phyloP scores from a whole-genome alignment of 2,329 filamentous ascomycete genomes.

The Trichoderma hamatum region DNA sequence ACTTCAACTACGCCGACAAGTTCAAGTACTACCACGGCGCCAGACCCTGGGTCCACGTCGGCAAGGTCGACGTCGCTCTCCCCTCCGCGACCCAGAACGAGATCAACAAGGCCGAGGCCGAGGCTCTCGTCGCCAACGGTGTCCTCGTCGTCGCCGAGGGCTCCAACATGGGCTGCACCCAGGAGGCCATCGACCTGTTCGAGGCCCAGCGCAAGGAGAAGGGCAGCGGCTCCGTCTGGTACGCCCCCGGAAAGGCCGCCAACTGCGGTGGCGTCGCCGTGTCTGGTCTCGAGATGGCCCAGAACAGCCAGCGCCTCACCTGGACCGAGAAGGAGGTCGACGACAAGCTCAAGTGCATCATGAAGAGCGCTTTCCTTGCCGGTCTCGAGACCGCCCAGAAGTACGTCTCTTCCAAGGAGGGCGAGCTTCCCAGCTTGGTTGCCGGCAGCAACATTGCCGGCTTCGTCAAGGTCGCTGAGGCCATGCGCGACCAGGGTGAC shows the following conservation, averaged over 20 bases:
- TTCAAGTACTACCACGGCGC: constrained; percentile 88
- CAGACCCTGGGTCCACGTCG: constrained; percentile 89
- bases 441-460: constrained; percentile 97
- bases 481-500: constrained; percentile 96
- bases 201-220: constrained; percentile 76
- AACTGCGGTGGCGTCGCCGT: constrained; percentile 98
- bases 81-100: constrained; percentile 98
- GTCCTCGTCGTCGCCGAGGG: constrained; percentile 90
- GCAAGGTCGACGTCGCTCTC: constrained; percentile 86
- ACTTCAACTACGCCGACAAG: constrained; percentile 64
- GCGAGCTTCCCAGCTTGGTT: constrained; percentile 85
- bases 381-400: constrained; percentile 86
- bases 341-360: constrained; percentile 86
- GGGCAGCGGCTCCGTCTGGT: constrained; percentile 85
- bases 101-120: constrained; percentile 87
- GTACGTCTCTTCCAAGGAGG: constrained; percentile 78
- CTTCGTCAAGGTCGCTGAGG: constrained; percentile 91
- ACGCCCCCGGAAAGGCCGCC: constrained; percentile 94
- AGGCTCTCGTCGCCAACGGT: constrained; percentile 75
- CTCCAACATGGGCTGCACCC: constrained; percentile 98
- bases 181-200: constrained; percentile 91
- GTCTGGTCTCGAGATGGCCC: constrained; percentile 97
- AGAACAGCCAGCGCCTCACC: constrained; percentile 83
- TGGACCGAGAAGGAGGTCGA: constrained; percentile 94
- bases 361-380: constrained; percentile 91